Conservation (phyloP, 257 asterid species). For the Coffea canephora region DNA sequence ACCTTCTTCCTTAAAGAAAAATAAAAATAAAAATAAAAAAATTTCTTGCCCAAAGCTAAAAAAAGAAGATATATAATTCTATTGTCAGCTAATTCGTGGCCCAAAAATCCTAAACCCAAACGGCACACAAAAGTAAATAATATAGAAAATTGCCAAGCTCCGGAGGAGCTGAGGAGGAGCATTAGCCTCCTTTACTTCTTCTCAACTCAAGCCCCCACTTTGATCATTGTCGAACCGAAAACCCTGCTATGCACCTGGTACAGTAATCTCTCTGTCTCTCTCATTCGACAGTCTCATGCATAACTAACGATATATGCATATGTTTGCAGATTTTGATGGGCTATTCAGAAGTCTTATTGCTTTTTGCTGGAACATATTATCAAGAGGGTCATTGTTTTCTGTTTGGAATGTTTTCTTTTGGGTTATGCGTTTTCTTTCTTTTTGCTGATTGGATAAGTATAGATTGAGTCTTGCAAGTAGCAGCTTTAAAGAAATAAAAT, state of each 20-base stretch:
- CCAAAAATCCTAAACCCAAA: conserved; percentile 13
- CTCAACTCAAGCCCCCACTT: conserved; percentile 2
- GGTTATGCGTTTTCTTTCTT: neutral
- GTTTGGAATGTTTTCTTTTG: neutral
- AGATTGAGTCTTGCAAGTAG: conserved; percentile 17
- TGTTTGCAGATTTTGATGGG: neutral
- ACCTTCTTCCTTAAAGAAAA: no score
- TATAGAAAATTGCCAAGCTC: neutral
- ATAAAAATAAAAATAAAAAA: no score
- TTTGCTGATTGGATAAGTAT: neutral
- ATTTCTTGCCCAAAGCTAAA: no score
- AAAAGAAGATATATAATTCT: neutral
- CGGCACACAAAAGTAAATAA: neutral
- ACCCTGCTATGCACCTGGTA: neutral
- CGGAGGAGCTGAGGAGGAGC: no score
- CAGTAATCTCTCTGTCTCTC: neutral
- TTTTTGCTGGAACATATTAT: neutral
- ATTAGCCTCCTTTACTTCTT: conserved; percentile 10
- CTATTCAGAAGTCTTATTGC: neutral
- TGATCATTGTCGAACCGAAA: neutral
- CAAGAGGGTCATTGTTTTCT: neutral
- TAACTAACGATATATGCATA: neutral
- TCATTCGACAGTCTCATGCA: neutral
- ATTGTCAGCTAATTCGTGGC: conserved; percentile 22
- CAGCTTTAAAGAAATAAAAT: neutral